Base-by-base conservation (phyloP, 495 filamentous ascomycete species). In the Penicillium pulvis region DNA sequence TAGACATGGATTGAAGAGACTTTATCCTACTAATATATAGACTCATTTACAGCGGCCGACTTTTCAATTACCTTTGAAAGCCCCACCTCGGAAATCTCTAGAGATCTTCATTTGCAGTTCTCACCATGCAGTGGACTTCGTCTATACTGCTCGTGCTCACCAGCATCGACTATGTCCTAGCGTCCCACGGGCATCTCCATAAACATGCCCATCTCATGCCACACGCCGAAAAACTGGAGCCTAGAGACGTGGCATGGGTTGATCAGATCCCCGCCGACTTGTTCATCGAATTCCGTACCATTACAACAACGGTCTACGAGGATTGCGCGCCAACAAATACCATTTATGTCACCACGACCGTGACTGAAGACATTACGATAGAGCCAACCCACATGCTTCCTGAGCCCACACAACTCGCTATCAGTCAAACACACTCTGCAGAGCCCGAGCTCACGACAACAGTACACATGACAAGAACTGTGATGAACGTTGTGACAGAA, bases 261-360 rank as follows among this genome's bases (percentile, higher is more conserved):
- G 50, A 59, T 23, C 42, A 17, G 26, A 54, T 57, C 2, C 54
- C 57, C 0, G 67, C 61, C 0, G 57, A 71, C 41, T 49, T 60
- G 35, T 51, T 63, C 30, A 26, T 64, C 2, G 66, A 69, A 31
- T 58, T 60, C 8, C 45, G 63, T 31, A 74, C 68, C 10, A 14
- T 69, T 24, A 75, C 71, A 6, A 69, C 62, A 0, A 74, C 72
- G 6, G 50, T 72, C 7, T 62, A 56, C 23, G 56, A 55, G 33
- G 50, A 68, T 0, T 70, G 66, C 36, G 51, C 16, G 11, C 31
- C 57, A 14, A 65, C 65, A 4, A 56, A 52, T 24, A 57, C 65
- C 1, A 47, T 53, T 19, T 51, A 55, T 39, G 59, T 53, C 17
- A 64, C 65, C 0, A 59, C 55, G 2, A 64, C 58, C n/a, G 26